Base-by-base conservation (phyloP, 176 grass and related monocot species). In the Miscanthus lutarioriparius region DNA sequence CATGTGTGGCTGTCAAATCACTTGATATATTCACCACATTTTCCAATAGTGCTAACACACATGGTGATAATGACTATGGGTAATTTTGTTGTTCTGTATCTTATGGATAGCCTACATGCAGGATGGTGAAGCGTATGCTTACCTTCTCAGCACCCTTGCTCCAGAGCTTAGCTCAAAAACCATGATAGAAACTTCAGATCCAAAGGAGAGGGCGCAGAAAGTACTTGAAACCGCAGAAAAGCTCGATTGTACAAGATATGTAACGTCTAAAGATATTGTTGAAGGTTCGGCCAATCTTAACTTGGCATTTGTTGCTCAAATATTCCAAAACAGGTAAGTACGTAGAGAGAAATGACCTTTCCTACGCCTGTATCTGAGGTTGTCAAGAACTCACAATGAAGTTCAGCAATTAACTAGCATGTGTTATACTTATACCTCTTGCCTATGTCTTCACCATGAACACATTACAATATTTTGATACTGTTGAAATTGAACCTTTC, bases 271-370 rank as follows among this genome's bases (percentile, higher is more conserved):
- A 83, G 96, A 98, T 87, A 98, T 98, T 78, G 83, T 90, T 27
- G 96, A 98, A 84, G 96, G 96, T 76, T 98, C 96, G 38, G 89
- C 96, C 82, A 98, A 98, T 87, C 89, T 98, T 80, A 98, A 98
- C 80, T 94, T 98, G 79, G 96, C 96, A 61, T 98, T 98, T 86
- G 96, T 98, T 72, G 96, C 96, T 65, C 93, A 98, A 85, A 98
- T 98, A 84, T 98, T 98, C 85, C 96, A 98, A 64, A 90, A 95
- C 65, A 98, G 96, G 96, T 88, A 70, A 84, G 43, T 90, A 70
- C 71, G 30, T 70, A 32, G 15, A 80, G 53, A 70, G 45, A 78
- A 58, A 27, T 4, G 69, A 74, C 68, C 15, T 48, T 75, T 70
- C 13, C 20, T 45, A 81, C 70, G 35, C 48, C 1, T 81, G 44